phyloP scores from a whole-genome alignment of 305 asterid genomes.

The Stenogyne calaminthoides region DNA sequence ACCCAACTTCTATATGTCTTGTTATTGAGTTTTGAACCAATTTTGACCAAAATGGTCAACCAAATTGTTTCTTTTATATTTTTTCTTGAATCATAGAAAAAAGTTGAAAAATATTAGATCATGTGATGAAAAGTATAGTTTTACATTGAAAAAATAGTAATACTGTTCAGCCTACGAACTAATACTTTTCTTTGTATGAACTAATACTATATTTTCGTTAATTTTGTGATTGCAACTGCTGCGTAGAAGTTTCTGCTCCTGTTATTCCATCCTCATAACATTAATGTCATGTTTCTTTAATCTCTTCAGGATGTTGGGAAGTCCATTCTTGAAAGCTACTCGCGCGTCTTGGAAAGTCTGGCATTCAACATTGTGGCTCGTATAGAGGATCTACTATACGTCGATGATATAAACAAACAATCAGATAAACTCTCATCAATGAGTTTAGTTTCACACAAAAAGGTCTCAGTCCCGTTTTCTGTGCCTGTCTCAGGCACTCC shows the following conservation, averaged over 20 bases:
- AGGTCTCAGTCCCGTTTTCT: constrained; percentile 43
- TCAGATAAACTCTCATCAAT: constrained; percentile 54
- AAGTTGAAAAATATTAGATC: too few species aligned
- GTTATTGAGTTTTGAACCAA: too few species aligned
- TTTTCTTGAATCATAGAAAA: too few species aligned
- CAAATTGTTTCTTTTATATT: too few species aligned
- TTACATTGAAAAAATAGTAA: too few species aligned
- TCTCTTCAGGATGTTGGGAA: constrained; percentile 73
- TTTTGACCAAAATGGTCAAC: too few species aligned
- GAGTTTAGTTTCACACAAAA: constrained; percentile 50
- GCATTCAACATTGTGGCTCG: constrained; percentile 83
- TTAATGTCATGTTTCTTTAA: constrained; percentile 9
- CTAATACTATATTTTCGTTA: too few species aligned
- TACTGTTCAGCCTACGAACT: too few species aligned
- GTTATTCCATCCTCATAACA: neutral
- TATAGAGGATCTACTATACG: constrained; percentile 81
- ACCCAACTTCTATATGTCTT: neutral
- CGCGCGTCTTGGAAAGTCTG: constrained; percentile 89
- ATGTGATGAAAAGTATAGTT: too few species aligned
- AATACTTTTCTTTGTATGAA: too few species aligned
- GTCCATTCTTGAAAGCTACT: constrained; percentile 89
- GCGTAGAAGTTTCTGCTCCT: neutral
- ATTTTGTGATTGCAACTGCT: too few species aligned
- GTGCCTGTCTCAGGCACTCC: constrained; percentile 81
- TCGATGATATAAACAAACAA: constrained; percentile 67